Base-by-base conservation (phyloP, 2,329 filamentous ascomycete genomes). In the Botrytis byssoidea region DNA sequence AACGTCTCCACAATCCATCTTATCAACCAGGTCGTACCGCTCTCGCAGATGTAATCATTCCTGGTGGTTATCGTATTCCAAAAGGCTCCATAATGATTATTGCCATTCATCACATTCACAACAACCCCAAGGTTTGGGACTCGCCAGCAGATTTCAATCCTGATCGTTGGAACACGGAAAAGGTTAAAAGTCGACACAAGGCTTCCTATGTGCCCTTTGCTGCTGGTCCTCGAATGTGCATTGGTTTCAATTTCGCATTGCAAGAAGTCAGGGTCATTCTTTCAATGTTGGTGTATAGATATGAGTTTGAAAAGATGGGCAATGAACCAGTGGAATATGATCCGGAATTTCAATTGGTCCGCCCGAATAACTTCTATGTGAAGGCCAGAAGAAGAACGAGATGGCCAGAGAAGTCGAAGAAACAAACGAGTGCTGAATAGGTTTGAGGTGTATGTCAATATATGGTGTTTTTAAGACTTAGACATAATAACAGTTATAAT, bases 21-120 rank as follows among this genome's bases (percentile, higher is more conserved):
- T 86, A 83, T 79, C 85, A 86, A 68, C 83, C 85, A 0, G 85
- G 81, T 7, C 83, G 85, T 14, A 86, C 83, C 3, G 82, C 85
- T 0, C 82, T 83, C 71, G 77, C 78, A 18, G 84, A 86, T 70
- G 74, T 83, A 3, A 82, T 86, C 44, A 77, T 86, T 0, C 85
- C 85, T 0, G 84, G 84, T 0, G 85, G 85, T 0, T 86, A 85
- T 77, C 80, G 81, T 40, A 76, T 86, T 0, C 83, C 83, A 3
- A 79, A 81, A 64, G 82, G 82, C 79, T 69, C 73, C 9, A 71
- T 77, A 18, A 75, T 79, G 64, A 76, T 79, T n/a, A 60, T 73
- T 20, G 74, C 69, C 5, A 73, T 79, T 20, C 74, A 79, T 32
- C 67, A 74, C 35, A 76, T 79, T 59, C 77, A 79, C 35, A 76